phyloP scores from a whole-genome alignment of 257 asterid genomes.

The Ajuga chamaepitys region DNA sequence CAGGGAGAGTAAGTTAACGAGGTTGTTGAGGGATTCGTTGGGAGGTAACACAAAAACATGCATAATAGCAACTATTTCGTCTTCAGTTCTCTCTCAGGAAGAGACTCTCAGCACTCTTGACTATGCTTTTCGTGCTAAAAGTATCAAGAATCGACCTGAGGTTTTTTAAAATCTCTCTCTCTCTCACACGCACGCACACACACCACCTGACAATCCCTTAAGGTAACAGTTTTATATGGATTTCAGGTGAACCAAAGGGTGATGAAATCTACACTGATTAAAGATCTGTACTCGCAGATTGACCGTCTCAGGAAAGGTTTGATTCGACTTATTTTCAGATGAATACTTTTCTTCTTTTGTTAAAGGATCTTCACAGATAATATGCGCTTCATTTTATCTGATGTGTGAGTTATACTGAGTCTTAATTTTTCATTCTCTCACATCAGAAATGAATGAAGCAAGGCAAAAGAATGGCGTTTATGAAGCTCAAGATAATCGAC shows the following conservation, averaged over 20 bases:
- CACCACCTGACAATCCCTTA: too few species aligned
- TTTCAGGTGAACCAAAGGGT: constrained; percentile 44
- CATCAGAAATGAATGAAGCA: constrained; percentile 32
- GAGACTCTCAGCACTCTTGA: constrained; percentile 66
- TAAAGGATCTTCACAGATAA: not conserved
- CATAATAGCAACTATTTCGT: constrained; percentile 53
- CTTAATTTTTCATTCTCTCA: not conserved
- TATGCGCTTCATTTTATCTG: not conserved
- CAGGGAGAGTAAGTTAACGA: constrained; percentile 65
- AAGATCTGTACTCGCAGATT: constrained; percentile 37
- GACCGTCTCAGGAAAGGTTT: constrained; percentile 44
- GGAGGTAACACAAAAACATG: constrained; percentile 66
- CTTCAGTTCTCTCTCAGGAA: constrained; percentile 49
- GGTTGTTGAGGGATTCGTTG: constrained; percentile 52
- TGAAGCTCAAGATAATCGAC: constrained; percentile 25
- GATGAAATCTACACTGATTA: constrained; percentile 35
- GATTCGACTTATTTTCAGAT: not conserved
- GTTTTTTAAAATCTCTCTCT: constrained; percentile 13
- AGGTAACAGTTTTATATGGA: not conserved
- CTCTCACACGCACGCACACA: too few species aligned
- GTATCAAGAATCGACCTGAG: constrained; percentile 60
- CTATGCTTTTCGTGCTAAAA: constrained; percentile 50
- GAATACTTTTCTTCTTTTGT: not conserved
- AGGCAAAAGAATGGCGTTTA: constrained; percentile 28
- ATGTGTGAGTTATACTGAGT: not conserved